phyloP scores from a whole-genome alignment of 352 stramenopile genomes.

The Globisporangium cederbergense region DNA sequence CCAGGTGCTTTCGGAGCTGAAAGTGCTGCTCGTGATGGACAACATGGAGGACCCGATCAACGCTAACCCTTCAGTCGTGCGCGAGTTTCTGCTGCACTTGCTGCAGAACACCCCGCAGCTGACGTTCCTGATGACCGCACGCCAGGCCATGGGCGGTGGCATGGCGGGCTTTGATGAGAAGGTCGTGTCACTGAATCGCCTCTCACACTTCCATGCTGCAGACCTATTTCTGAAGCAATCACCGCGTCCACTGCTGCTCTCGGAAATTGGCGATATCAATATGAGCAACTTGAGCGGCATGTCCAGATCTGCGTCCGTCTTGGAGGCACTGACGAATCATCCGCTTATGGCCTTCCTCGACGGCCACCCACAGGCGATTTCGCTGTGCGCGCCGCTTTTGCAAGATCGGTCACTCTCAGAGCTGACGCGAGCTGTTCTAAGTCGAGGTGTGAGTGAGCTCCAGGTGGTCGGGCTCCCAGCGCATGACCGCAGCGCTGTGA shows the following conservation, averaged over 20 bases:
- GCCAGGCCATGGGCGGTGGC: slow-evolving; percentile 65
- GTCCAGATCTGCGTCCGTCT: slow-evolving; percentile 34
- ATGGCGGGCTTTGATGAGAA: slow-evolving; percentile 78
- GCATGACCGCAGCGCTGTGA: slow-evolving; percentile 67
- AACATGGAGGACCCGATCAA: slow-evolving; percentile 85
- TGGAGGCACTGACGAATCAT: slow-evolving; percentile 60
- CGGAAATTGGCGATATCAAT: slow-evolving; percentile 60
- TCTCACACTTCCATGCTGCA: slow-evolving; percentile 66
- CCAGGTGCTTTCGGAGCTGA: slow-evolving; percentile 49
- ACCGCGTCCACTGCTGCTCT: slow-evolving; percentile 56
- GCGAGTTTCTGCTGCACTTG: slow-evolving; percentile 61
- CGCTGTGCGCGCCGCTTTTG: slow-evolving; percentile 66
- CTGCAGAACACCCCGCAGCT: slow-evolving; percentile 58
- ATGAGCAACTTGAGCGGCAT: slow-evolving; percentile 19
- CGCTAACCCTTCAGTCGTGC: slow-evolving; percentile 47
- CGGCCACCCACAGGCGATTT: slow-evolving; percentile 78
- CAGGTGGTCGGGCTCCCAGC: slow-evolving; percentile 62
- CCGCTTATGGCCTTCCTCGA: slow-evolving; percentile 80
- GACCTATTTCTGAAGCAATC: slow-evolving; percentile 81
- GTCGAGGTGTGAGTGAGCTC: slow-evolving; percentile 61
- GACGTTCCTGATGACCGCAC: slow-evolving; percentile 69
- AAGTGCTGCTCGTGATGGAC: slow-evolving; percentile 71
- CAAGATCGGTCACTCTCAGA: slow-evolving; percentile 73
- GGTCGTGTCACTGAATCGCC: slow-evolving; percentile 69
- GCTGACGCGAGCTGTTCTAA: slow-evolving; percentile 67